Base-by-base conservation (phyloP, 208 protist species). In the Pavlovales sp. region DNA sequence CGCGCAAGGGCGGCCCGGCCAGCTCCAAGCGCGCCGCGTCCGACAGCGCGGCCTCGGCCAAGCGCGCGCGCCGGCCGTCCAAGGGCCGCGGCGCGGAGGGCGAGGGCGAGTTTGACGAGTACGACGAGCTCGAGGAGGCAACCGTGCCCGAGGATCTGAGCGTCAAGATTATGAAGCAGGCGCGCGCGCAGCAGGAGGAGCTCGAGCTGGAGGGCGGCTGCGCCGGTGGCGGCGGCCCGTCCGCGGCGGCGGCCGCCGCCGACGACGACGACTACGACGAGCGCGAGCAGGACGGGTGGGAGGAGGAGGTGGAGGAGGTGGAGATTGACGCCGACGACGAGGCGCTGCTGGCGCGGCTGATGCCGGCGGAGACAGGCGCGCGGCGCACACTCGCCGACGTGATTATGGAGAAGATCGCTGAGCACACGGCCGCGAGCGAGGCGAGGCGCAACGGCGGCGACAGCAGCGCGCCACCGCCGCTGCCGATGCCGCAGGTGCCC, bases 341-440 rank as follows among this genome's bases (percentile, higher is more conserved):
- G 81, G 39, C 22, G 8, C 78, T 85, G n/a, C 44, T 92, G 37
- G 20, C 5, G 0, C 26, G 40, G 32, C 92, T 92, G 66, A 92
- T 93, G 92, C 66, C 84, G n/a, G 39, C 36, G 34, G 89, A 90
- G 47, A n/a, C 66, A 18, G 32, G 39, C 22, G 77, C 83, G 46
- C 71, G 89, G 22, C 82, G 76, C 30, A 91, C 75, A 67, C 67
- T 93, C 39, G 92, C 92, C 11, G 92, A 93, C 86, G 20, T 92
- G 40, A 92, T 93, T 75, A 92, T 93, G 91, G 89, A 86, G 34
- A 90, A 92, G 90, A 90, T 92, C 28, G 39, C 75, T 2, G 90
- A 89, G 42, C 91, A 91, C 18, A 32, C 39, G 30, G 42, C 14
- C 46, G 80, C 90, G 66, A 80, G 41, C 39, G 28, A 14, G 11